Evolutionary conservation across 106 monocot genomes (phyloP).

Genomic region (Xerophyta viscosa): DNA sequence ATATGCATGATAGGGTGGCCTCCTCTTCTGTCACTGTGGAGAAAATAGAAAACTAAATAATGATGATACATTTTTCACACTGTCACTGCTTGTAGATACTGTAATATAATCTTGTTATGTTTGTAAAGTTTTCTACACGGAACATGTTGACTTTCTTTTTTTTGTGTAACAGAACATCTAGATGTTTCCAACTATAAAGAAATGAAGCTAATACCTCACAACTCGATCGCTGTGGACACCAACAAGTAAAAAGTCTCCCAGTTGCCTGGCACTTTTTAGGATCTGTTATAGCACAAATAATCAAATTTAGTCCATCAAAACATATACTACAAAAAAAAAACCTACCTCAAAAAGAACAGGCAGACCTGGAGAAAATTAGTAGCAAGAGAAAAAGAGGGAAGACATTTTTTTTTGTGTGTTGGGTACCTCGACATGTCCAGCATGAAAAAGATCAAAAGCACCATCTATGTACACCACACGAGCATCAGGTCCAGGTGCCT

Average conservation of each 20-base stretch:
- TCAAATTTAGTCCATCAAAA: neutral
- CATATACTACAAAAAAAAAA: no score
- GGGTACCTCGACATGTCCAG: constrained; percentile 64
- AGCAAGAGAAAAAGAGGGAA: no score
- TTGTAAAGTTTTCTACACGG: no score
- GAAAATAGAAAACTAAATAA: no score
- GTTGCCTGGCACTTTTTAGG: constrained; percentile 48
- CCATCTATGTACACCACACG: constrained; percentile 61
- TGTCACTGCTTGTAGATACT: no score
- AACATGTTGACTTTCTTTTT: no score
- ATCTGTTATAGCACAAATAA: constrained; percentile 25
- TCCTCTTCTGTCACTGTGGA: constrained; percentile 36
- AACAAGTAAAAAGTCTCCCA: constrained; percentile 61
- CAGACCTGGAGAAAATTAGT: neutral
- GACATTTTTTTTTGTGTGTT: no score
- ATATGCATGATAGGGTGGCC: constrained; percentile 48
- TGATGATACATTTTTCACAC: no score
- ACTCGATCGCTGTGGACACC: constrained; percentile 48
- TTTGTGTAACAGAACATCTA: no score
- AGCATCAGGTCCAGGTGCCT: constrained; percentile 55
- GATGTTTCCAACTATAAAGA: no score
- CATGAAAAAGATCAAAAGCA: constrained; percentile 69
- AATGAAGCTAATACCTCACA: constrained; percentile 36
- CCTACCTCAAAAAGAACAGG: neutral
- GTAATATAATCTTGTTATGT: no score